Evolutionary conservation across 2,329 filamentous ascomycete species (phyloP), one percentile per base, ranked within the genome.

Genomic region (Xylaria polymorpha): DNA sequence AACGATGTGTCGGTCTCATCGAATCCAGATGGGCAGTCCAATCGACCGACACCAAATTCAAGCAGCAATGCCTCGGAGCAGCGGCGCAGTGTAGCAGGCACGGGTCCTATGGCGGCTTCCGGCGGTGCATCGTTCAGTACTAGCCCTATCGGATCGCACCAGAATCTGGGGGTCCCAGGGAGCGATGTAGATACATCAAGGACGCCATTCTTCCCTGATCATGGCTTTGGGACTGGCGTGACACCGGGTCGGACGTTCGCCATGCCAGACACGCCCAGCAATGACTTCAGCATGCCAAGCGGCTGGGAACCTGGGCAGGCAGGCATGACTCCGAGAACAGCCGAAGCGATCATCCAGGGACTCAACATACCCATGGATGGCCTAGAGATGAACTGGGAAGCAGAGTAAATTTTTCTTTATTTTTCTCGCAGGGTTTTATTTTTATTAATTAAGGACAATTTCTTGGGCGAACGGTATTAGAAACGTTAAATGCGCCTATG

Each of bases 1-100:
- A 85, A 83, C 61, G 85, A 86, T 50, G 75, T 83, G 64, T 85
- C 84, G 0, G 81, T 79, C 3, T 87, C 86, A 0, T 83, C 86
- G 2, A 85, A 86, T 20, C 74, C 74, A n/a, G 82, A 81, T 25
- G 82, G 81, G 7, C 80, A 80, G 57, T 88, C 87, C 2, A 87
- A 83, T 69, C 81, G 85, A n/a, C 86, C 84, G 25, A 90, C 88
- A 12, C 88, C 88, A 3, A 89, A 87, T 73, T 90, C 88, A 4
- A 88, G 85, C 73, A 80, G 80, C 73, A 80, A 79, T 7, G 78
- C 81, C 1, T 85, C 85, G 1, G 84, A 86, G n/a, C 77, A 80
- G 29, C 77, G 78, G 18, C 78, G 79, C 37, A 73, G 70, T 51
- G 63, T 68, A 14, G 69, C 73, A 14, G 73, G 73, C 14, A 74